These are phyloP conservation scores for Monosporascus sp. DNA, from an alignment of 2,329 filamentous ascomycete genomes.

Conservation along the genomic window DNA sequence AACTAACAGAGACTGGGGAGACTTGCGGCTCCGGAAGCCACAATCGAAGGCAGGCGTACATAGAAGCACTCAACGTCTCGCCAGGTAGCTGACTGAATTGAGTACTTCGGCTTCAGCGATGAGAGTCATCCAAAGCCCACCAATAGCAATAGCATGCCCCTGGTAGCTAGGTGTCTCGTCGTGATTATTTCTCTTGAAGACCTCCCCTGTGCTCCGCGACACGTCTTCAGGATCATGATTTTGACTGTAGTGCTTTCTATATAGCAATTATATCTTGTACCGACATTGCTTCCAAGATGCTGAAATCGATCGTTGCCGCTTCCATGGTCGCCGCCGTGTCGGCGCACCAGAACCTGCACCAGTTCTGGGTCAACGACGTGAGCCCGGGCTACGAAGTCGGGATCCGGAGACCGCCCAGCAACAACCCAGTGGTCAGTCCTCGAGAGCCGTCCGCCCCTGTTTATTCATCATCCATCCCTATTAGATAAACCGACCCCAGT, in stretches of 20 bases:
- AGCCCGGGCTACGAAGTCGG: slow-evolving; percentile 29
- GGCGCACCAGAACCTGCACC: slow-evolving; percentile 36
- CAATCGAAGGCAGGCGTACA: neutral
- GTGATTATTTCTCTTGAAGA: neutral
- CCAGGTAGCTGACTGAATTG: neutral
- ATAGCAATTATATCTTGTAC: neutral
- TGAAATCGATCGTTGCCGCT: slow-evolving; percentile 15
- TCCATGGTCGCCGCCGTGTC: slow-evolving; percentile 23
- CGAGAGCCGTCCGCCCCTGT: too few relatives aligned
- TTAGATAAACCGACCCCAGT: too few relatives aligned
- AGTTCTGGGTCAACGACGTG: slow-evolving; percentile 36
- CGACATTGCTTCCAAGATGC: slow-evolving; percentile 16
- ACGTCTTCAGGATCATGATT: too few relatives aligned
- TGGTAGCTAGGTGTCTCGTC: neutral
- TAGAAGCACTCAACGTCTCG: neutral
- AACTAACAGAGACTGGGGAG: neutral
- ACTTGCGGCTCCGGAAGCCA: neutral
- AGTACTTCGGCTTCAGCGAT: neutral
- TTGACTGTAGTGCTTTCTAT: neutral
- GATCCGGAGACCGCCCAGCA: slow-evolving; percentile 23
- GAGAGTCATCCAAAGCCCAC: neutral
- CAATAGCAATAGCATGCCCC: neutral
- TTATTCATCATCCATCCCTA: too few relatives aligned
- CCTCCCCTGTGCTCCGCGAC: neutral
- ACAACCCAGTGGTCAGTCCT: slow-evolving; percentile 20